Evolutionary conservation across 306 rosid genomes (phyloP).

Genomic region (Ormosia emarginata): DNA sequence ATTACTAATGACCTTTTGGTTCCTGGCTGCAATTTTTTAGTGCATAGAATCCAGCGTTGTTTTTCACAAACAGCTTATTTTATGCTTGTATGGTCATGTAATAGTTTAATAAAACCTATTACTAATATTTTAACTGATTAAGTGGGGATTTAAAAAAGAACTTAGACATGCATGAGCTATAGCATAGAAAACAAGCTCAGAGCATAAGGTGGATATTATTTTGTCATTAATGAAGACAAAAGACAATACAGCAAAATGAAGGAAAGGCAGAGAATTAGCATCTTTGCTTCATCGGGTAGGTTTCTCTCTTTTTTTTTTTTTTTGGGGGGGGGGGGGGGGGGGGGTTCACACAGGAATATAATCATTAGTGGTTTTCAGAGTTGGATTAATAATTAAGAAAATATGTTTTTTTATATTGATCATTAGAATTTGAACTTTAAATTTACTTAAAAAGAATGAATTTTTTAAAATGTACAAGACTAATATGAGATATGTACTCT

Average conservation of each 20-base stretch:
- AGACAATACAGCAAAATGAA: neutral
- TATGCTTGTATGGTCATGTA: neutral
- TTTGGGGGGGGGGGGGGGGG: too few relatives aligned
- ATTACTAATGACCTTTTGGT: conserved; percentile 7
- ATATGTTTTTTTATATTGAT: too few relatives aligned
- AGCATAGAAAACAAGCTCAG: conserved; percentile 5
- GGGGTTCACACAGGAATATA: too few relatives aligned
- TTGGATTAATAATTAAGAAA: too few relatives aligned
- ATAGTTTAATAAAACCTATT: neutral
- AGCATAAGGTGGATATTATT: neutral
- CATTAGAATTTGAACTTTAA: too few relatives aligned
- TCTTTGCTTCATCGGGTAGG: too few relatives aligned
- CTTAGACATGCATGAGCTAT: neutral
- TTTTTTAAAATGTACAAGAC: too few relatives aligned
- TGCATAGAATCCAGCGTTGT: neutral
- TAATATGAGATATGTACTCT: too few relatives aligned
- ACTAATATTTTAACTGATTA: neutral
- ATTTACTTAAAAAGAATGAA: too few relatives aligned
- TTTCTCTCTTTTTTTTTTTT: too few relatives aligned
- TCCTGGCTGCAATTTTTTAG: conserved; percentile 3
- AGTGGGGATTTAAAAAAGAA: neutral
- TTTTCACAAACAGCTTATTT: neutral
- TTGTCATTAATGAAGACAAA: neutral
- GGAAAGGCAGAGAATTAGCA: neutral
- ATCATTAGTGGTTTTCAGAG: neutral